Evolutionary conservation across 345 rosid genomes (phyloP), one percentile per base, ranked within the genome.

Genomic region (Euphorbia pulcherrima): DNA sequence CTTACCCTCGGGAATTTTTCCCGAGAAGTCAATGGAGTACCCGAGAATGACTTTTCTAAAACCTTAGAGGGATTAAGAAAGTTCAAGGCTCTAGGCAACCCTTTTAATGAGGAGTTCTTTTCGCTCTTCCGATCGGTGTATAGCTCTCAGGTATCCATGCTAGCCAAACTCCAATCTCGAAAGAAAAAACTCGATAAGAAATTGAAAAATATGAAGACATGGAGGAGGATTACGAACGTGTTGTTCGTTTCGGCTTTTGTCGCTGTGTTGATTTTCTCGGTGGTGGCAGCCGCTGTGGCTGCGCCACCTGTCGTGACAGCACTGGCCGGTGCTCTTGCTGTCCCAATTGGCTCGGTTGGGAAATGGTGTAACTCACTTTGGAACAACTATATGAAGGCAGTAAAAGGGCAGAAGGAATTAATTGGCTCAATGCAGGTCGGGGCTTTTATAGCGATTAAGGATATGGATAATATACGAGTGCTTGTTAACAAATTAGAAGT

Each of bases 231-330:
- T 44, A 79, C 98, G 0, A 89, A 90, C 61, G 86, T 89, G 55
- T 72, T 93, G 67, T 90, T 93, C 60, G 89, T 82, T 6, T 70
- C 97, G 5, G 82, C 84, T 3, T 85, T 90, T 41, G 82, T 93
- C 20, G 82, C 97, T 26, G 90, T 87, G 6, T 69, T 90, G 79
- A 84, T 90, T 55, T 79, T 90, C 79, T 87, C 98, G 0, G 96
- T 93, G 23, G 94, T 89, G 68, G 97, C 98, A 64, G 97, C 92
- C 56, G 90, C 97, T 7, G 65, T 89, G 66, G 83, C 95, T 26
- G 91, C 90, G 10, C 97, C 97, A 0, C 94, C 96, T 20, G 74
- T 90, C 21, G 69, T 86, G 11, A 79, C 80, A 8, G 94, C 94
- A 30, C 54, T 90, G 57, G 96, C 89, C 0, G 87, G 88, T 53